Percentiles rank a stretch among this genome's conserved stretches.
phyloP scores from a whole-genome alignment of 306 rosid species.

The Cicer pinnatifidum region DNA sequence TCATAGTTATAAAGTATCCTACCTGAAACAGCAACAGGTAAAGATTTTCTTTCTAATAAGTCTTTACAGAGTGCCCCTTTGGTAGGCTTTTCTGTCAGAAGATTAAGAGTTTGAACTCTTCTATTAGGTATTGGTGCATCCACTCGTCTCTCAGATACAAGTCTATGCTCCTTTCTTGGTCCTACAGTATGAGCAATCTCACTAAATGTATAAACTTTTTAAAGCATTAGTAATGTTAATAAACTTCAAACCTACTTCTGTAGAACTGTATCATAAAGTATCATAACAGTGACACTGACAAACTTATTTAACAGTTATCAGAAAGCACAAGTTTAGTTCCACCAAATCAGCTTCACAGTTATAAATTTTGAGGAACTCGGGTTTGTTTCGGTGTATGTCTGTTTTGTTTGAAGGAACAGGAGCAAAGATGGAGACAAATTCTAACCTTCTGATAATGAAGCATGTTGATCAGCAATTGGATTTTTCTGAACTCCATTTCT shows the following conservation, averaged over 20 bases:
- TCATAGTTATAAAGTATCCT: conserved; percentile 23
- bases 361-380: background rate
- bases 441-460: conserved; percentile 52
- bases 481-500: conserved; percentile 33
- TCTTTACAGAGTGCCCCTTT: conserved; percentile 20
- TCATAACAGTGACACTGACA: background rate
- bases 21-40: conserved; percentile 42
- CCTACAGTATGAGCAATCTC: conserved; percentile 40
- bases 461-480: conserved; percentile 38
- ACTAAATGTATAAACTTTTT: background rate
- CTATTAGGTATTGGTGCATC: conserved; percentile 28
- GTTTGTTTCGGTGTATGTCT: background rate
- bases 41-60: conserved; percentile 29
- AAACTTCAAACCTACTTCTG: background rate
- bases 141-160: background rate
- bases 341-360: conserved; percentile 12
- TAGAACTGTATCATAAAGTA: background rate
- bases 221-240: background rate
- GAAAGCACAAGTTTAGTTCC: conserved; percentile 18
- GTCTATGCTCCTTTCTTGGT: conserved; percentile 37
- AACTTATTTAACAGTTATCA: conserved; percentile 6
- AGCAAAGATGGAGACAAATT: conserved; percentile 6
- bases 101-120: conserved; percentile 40
- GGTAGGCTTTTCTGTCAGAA: conserved; percentile 35
- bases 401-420: background rate